Evolutionary conservation across 345 rosid species (phyloP).

Genomic region (Sisymbrium altissimum): DNA sequence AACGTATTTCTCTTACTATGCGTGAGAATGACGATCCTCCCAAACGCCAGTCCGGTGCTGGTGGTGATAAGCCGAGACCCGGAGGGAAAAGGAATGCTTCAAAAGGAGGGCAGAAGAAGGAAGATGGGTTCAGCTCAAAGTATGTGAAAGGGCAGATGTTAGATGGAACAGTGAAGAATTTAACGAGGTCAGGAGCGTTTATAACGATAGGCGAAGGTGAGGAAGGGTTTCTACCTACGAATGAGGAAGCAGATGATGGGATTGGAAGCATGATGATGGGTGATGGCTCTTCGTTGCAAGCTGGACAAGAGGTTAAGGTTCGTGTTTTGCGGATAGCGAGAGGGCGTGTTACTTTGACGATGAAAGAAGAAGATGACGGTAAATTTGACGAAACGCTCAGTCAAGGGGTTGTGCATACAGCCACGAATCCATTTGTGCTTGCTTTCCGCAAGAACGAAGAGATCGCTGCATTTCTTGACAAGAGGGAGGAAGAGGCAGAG

Average conservation of each 20-base stretch:
- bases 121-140: slow-evolving; percentile 47
- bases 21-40: slow-evolving; percentile 60
- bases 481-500: slow-evolving; percentile 56
- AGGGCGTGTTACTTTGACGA: slow-evolving; percentile 83
- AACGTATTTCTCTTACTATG: slow-evolving; percentile 82
- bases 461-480: slow-evolving; percentile 68
- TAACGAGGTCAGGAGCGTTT: slow-evolving; percentile 74
- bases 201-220: slow-evolving; percentile 84
- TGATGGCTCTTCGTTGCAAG: slow-evolving; percentile 50
- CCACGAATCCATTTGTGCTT: slow-evolving; percentile 72
- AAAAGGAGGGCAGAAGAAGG: slow-evolving; percentile 49
- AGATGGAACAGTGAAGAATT: slow-evolving; percentile 72
- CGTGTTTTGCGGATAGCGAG: slow-evolving; percentile 61
- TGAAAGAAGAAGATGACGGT: slow-evolving; percentile 64
- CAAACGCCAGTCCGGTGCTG: slow-evolving; percentile 41
- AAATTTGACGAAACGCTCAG: slow-evolving; percentile 40
- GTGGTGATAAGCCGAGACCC: slow-evolving; percentile 52
- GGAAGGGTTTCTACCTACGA: slow-evolving; percentile 78
- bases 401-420: slow-evolving; percentile 61
- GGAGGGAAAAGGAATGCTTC: slow-evolving; percentile 46
- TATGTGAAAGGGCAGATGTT: slow-evolving; percentile 79
- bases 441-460: slow-evolving; percentile 78
- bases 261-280: slow-evolving; percentile 57
- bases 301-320: slow-evolving; percentile 74
- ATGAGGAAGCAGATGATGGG: slow-evolving; percentile 77